These are phyloP conservation scores for Ramularia collo-cygni DNA, from an alignment of 2,329 filamentous ascomycete genomes.

Conservation along the genomic window DNA sequence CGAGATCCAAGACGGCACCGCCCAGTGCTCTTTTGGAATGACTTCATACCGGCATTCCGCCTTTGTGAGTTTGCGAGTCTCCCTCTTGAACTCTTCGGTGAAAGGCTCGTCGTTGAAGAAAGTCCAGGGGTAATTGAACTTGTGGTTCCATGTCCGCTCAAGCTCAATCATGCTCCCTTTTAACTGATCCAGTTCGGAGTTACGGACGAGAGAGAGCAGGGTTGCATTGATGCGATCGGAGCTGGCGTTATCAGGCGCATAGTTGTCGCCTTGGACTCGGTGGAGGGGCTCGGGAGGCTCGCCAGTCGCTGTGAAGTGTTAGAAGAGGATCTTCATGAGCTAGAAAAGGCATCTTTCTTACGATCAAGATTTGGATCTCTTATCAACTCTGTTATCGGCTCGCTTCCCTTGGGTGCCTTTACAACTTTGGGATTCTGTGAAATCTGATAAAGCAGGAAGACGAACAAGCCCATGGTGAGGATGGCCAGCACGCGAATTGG, in stretches of 20 bases:
- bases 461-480: slow-evolving; percentile 63
- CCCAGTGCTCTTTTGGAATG: slow-evolving; percentile 95
- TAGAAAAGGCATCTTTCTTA: no score
- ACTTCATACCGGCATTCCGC: slow-evolving; percentile 80
- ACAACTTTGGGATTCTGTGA: slow-evolving; percentile 50
- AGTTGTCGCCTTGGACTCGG: slow-evolving; percentile 63
- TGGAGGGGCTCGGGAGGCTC: slow-evolving; percentile 74
- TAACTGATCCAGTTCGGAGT: slow-evolving; percentile 79
- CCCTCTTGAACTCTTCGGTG: slow-evolving; percentile 81
- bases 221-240: slow-evolving; percentile 89
- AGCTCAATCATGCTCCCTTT: slow-evolving; percentile 84
- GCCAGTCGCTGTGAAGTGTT: slow-evolving; percentile 45
- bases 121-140: slow-evolving; percentile 99
- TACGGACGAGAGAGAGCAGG: slow-evolving; percentile 82
- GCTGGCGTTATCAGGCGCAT: slow-evolving; percentile 66
- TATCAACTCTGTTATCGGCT: slow-evolving; percentile 54
- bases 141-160: slow-evolving; percentile 92
- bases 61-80: slow-evolving; percentile 75
- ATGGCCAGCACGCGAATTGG: slow-evolving; percentile 74
- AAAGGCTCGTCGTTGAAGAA: slow-evolving; percentile 98
- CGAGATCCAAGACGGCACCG: slow-evolving; percentile 86
- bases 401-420: slow-evolving; percentile 27
- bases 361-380: slow-evolving; percentile 82
- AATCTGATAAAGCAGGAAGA: slow-evolving; percentile 72
- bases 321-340: no score